Base-by-base conservation (phyloP, 2,329 filamentous ascomycete genomes). In the Colletotrichum musicola region DNA sequence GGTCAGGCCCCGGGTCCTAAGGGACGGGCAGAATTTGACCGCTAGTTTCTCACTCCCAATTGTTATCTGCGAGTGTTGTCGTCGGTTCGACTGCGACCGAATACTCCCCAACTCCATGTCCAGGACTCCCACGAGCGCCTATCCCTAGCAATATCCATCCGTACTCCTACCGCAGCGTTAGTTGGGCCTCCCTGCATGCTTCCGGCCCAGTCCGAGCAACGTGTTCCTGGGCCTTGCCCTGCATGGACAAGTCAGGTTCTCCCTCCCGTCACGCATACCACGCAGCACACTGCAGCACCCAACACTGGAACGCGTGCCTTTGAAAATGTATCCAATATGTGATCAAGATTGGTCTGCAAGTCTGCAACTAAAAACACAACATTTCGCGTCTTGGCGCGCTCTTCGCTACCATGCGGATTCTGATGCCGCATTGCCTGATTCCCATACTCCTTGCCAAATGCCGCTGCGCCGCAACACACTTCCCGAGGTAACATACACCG, bases 121-220 rank as follows among this genome's bases (percentile, higher is more conserved):
- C n/a, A n/a, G n/a, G n/a, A n/a, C n/a, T n/a, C n/a, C n/a, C n/a
- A n/a, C n/a, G n/a, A n/a, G n/a, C n/a, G n/a, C n/a, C n/a, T n/a
- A n/a, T 5, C 18, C 42, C 42, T 46, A 18, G 16, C 13, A 16
- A 9, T 18, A 18, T 7, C 16, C 7, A 46, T 46, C 18, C 44
- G 44, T 46, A 6, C 44, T 46, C 30, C 7, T 42, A 42, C 40
- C 12, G 13, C 40, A 42, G 40, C 16, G 47, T 30, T 25, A n/a
- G 55, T 68, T 65, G 60, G 65, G 65, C 65, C 55, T 64, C 65
- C 49, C 51, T 68, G 65, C 65, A 60, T 64, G 61, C 35, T 38
- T 64, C 38, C 61, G 46, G 47, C 60, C 64, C 54, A 40, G 61
- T 57, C 51, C 57, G 49, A 65, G 62, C 60, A 50, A 60, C 65